Conservation (phyloP, 2,329 filamentous ascomycete genomes). For the Colletotrichum caudatum region DNA sequence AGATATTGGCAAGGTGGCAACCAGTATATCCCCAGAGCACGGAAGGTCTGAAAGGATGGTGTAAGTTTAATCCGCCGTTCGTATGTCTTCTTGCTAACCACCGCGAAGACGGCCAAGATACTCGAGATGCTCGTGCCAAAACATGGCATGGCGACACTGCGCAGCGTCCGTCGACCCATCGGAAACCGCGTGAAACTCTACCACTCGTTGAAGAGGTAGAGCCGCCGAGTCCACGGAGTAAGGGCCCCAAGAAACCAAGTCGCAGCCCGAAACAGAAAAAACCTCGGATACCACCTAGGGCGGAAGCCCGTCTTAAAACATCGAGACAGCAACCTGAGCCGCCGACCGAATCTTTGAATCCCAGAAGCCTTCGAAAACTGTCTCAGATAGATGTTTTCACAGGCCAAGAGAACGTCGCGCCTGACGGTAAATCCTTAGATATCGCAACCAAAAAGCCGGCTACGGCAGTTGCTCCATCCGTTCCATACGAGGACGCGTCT, state of each 20-base stretch:
- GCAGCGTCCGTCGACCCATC: conserved; percentile 32
- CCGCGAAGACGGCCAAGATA: neutral
- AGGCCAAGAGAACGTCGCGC: neutral
- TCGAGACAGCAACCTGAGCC: neutral
- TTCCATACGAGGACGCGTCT: neutral
- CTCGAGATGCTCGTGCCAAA: conserved; percentile 25
- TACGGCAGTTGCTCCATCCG: neutral
- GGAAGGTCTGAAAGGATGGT: conserved; percentile 11
- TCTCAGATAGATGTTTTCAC: conserved; percentile 1
- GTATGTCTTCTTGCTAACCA: neutral
- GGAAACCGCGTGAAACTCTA: neutral
- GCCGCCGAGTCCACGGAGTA: conserved; percentile 10
- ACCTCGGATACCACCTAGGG: conserved; percentile 25
- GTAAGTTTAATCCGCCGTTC: neutral
- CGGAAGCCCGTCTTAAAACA: conserved; percentile 21
- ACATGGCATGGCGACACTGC: conserved; percentile 36
- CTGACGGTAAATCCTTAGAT: neutral
- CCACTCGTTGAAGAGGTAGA: neutral
- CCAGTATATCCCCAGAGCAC: conserved; percentile 29
- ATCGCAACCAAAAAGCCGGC: neutral
- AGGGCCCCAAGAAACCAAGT: neutral
- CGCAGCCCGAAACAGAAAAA: neutral
- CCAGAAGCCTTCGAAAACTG: conserved; percentile 12
- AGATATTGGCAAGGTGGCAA: conserved; percentile 32
- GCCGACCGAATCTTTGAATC: neutral